Base-by-base conservation (phyloP, 1,284 basidiomycete species). In the Meripilus lineatus region DNA sequence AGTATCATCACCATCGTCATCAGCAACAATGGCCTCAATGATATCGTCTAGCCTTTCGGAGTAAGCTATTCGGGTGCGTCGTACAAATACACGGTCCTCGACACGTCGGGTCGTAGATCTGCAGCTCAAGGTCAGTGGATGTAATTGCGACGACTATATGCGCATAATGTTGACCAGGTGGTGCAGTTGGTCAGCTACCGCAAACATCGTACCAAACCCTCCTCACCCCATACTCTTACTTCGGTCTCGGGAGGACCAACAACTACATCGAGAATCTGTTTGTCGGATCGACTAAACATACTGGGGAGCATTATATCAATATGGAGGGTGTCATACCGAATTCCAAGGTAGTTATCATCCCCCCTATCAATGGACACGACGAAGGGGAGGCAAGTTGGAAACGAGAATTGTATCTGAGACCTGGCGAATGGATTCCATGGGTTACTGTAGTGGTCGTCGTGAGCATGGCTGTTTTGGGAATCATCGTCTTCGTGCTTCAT, bases 181-280 rank as follows among this genome's bases (percentile, higher is more conserved):
- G n/a, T n/a, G n/a, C 57, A 91, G 93, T 95, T 23, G 85, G 84
- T 1, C 96, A 99, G 65, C 79, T 97, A 4, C 85, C 95, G 2
- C 93, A 96, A 61, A 91, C 91, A 1, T 79, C 85, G 0, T 98
- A 98, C 59, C 87, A 95, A 40, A 74, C 93, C 7, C 77, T 99
- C 8, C 77, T 85, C 40, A 87, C 91, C 1, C 95, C 96, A 0
- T 97, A 97, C 59, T 81, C 91, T 2, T 97, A 94, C 75, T 92
- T 99, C 59, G 96, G 96, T 1, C 81, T 99, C 2, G 96, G 96
- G 0, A 80, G 96, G 34, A 99, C 95, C n/a, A 99, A 99, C 69
- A 99, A 99, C 65, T 99, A 99, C 67, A 92, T 99, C 58, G 96
- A 99, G 72, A 94, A 93, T 60, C 75, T 96, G 3, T 93, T 93